Percentiles rank a stretch among this genome's conserved stretches.
Conservation (phyloP, 352 stramenopile genomes). For the Phytophthora macrochlamydospora region DNA sequence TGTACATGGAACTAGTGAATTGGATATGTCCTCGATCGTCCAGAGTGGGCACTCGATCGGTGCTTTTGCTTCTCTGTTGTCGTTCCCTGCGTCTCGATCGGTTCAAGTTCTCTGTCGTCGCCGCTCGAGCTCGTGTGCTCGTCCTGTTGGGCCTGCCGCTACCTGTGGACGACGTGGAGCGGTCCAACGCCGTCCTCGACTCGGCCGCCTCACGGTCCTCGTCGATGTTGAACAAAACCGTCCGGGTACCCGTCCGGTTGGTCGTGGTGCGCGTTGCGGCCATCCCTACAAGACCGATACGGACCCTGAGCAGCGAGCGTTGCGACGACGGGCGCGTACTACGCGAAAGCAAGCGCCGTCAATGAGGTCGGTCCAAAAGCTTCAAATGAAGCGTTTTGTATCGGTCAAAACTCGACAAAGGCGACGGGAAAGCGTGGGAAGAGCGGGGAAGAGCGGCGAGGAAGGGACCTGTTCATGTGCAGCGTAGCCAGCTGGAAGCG, state of each 20-base stretch:
- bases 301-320: neutral
- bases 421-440: constrained; percentile 23
- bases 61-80: constrained; percentile 14
- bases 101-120: constrained; percentile 8
- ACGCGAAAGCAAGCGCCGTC: neutral
- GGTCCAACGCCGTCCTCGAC: constrained; percentile 19
- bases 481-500: constrained; percentile 26
- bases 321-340: neutral
- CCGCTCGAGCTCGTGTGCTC: constrained; percentile 19
- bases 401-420: constrained; percentile 4
- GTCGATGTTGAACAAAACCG: constrained; percentile 51
- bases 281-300: constrained; percentile 14
- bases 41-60: constrained; percentile 21
- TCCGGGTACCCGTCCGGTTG: constrained; percentile 29
- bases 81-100: constrained; percentile 23
- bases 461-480: constrained; percentile 15
- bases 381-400: constrained; percentile 22
- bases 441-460: constrained; percentile 28
- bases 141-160: constrained; percentile 22
- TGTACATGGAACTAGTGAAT: constrained; percentile 32
- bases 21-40: constrained; percentile 32
- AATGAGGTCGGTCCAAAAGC: constrained; percentile 9
- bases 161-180: constrained; percentile 14
- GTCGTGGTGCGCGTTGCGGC: constrained; percentile 29
- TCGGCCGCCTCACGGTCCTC: constrained; percentile 38